Conservation (phyloP, 352 stramenopile genomes). For the Phytopythium litorale region DNA sequence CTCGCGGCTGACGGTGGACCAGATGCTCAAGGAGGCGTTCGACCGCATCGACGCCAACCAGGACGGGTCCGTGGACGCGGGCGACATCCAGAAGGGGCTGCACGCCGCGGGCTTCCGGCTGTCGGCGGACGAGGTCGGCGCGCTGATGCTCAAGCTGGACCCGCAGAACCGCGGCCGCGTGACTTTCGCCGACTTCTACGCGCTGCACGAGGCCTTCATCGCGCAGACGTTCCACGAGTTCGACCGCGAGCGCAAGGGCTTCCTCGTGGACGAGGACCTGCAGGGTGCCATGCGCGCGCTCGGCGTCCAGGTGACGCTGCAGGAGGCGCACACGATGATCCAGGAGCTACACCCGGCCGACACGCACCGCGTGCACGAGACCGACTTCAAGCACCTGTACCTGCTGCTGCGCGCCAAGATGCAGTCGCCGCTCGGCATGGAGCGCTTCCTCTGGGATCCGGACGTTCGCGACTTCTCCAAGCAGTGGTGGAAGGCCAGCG, state of each 20-base stretch:
- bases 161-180: conserved; percentile 63
- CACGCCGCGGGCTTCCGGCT: conserved; percentile 58
- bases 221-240: conserved; percentile 66
- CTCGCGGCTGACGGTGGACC: conserved; percentile 75
- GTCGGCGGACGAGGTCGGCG: conserved; percentile 43
- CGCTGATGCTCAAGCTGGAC: conserved; percentile 70
- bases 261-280: conserved; percentile 58
- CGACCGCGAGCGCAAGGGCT: conserved; percentile 64
- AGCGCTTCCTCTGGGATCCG: conserved; percentile 77
- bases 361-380: conserved; percentile 59
- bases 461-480: conserved; percentile 81
- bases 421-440: conserved; percentile 60
- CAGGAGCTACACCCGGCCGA: conserved; percentile 63
- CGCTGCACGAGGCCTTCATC: conserved; percentile 77
- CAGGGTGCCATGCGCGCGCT: conserved; percentile 63
- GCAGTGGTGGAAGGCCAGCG: conserved; percentile 84
- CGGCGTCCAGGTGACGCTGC: conserved; percentile 62
- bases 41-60: conserved; percentile 65
- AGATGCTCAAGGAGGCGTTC: conserved; percentile 70
- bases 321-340: conserved; percentile 80
- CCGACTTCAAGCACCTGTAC: conserved; percentile 83
- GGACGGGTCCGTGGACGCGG: conserved; percentile 63
- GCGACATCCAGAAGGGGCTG: conserved; percentile 74
- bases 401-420: conserved; percentile 77
- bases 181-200: conserved; percentile 71